Conservation (phyloP, 257 asterid genomes). For the Lavandula angustifolia region DNA sequence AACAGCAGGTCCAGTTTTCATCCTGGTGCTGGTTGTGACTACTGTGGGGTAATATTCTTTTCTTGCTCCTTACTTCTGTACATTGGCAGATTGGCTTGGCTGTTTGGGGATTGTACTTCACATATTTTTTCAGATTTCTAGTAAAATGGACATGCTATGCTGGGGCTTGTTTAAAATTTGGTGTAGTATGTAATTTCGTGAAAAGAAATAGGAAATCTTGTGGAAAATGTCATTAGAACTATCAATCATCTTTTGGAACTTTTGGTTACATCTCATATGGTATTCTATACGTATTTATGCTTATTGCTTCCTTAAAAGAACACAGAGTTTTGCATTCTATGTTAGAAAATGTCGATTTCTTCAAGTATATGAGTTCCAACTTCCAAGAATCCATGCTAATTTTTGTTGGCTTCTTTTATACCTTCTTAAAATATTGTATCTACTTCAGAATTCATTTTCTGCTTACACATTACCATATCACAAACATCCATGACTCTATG, state of each 20-base stretch:
- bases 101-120: not conserved
- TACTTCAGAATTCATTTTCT: not conserved
- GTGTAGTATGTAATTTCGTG: too few species aligned
- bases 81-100: not conserved
- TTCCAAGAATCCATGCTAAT: not conserved
- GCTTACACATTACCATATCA: not conserved
- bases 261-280: not conserved
- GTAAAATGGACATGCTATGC: not conserved
- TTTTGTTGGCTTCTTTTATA: too few species aligned
- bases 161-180: not conserved
- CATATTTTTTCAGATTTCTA: not conserved
- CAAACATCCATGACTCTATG: conserved; percentile 1
- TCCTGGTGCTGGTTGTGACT: conserved; percentile 63
- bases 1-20: conserved; percentile 44
- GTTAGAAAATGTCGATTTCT: not conserved
- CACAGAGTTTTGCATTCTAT: not conserved
- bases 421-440: too few species aligned
- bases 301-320: not conserved
- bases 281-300: not conserved
- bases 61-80: not conserved
- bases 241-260: not conserved
- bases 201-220: not conserved
- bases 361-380: not conserved
- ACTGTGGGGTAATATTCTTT: conserved; percentile 65
- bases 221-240: not conserved